A percentile compares a stretch with the other conserved stretches of the same genome.
Evolutionary conservation across 176 grass and related monocot genomes (phyloP).

Genomic region (Cenchrus purpureus): DNA sequence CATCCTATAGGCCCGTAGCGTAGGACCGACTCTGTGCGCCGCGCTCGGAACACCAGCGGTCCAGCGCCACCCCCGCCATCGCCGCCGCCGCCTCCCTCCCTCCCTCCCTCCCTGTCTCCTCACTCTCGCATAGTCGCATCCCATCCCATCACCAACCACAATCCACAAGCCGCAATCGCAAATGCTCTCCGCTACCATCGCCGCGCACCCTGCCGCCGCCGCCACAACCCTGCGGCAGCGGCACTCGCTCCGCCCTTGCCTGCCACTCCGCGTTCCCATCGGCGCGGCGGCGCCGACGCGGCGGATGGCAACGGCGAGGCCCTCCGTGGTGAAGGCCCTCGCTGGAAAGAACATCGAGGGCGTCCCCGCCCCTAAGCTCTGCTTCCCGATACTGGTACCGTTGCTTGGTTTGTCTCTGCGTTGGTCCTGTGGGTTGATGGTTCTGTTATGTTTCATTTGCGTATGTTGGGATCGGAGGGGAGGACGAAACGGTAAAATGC

Average conservation of each 20-base stretch:
- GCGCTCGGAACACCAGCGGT: too few relatives aligned
- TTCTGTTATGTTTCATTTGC: neutral
- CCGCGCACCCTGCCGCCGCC: slow-evolving; percentile 4
- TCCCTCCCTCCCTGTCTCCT: neutral
- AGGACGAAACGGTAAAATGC: neutral
- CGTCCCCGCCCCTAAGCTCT: slow-evolving; percentile 11
- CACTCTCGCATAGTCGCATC: neutral
- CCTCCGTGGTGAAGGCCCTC: slow-evolving; percentile 31
- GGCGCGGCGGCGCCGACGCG: neutral
- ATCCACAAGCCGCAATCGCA: neutral
- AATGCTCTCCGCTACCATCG: slow-evolving; percentile 39
- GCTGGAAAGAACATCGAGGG: neutral
- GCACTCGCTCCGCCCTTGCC: neutral
- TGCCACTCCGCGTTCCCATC: neutral
- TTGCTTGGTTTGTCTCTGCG: neutral
- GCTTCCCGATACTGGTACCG: slow-evolving; percentile 54
- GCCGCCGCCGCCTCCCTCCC: neutral
- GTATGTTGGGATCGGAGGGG: neutral
- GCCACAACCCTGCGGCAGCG: neutral
- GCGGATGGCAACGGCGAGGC: slow-evolving; percentile 12
- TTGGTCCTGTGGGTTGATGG: neutral
- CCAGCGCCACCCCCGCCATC: neutral
- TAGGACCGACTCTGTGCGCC: too few relatives aligned
- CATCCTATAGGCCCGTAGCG: too few relatives aligned
- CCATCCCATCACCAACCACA: neutral